These are phyloP conservation scores for Pyronema omphalodes DNA, from an alignment of 495 filamentous ascomycete species.

Conservation along the genomic window DNA sequence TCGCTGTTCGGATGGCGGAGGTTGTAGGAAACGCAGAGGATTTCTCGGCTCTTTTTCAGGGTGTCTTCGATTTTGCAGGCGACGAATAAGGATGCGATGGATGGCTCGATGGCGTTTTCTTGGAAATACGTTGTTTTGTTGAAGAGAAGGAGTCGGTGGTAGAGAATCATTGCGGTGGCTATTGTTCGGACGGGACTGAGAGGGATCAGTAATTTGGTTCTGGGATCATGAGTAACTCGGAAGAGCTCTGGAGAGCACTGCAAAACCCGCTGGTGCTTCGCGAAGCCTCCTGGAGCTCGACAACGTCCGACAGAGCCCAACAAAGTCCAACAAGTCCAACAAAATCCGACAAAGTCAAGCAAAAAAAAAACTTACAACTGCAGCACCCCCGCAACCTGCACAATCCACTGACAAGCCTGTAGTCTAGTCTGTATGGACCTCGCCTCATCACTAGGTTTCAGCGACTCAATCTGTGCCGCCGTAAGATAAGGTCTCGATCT, in stretches of 20 bases:
- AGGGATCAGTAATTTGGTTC: background rate
- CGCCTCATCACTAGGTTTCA: constrained; percentile 14
- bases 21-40: constrained; percentile 79
- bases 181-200: constrained; percentile 22
- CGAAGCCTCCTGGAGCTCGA: no score
- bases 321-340: no score
- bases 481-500: constrained; percentile 23
- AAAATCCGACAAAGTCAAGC: background rate
- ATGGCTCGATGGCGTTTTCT: constrained; percentile 39
- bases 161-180: constrained; percentile 22
- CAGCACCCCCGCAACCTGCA: constrained; percentile 19
- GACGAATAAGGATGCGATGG: constrained; percentile 69
- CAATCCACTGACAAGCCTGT: constrained; percentile 21
- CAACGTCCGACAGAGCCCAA: no score
- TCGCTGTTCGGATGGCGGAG: constrained; percentile 53
- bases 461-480: constrained; percentile 19
- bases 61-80: constrained; percentile 97
- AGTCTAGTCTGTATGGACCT: constrained; percentile 16
- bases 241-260: no score
- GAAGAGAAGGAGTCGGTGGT: constrained; percentile 22
- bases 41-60: constrained; percentile 85
- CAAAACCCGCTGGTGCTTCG: no score
- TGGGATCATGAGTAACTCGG: background rate
- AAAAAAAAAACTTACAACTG: constrained; percentile 16
- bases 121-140: constrained; percentile 8